Conservation (phyloP, 2,329 filamentous ascomycete genomes). For the Colletotrichum sp. region DNA sequence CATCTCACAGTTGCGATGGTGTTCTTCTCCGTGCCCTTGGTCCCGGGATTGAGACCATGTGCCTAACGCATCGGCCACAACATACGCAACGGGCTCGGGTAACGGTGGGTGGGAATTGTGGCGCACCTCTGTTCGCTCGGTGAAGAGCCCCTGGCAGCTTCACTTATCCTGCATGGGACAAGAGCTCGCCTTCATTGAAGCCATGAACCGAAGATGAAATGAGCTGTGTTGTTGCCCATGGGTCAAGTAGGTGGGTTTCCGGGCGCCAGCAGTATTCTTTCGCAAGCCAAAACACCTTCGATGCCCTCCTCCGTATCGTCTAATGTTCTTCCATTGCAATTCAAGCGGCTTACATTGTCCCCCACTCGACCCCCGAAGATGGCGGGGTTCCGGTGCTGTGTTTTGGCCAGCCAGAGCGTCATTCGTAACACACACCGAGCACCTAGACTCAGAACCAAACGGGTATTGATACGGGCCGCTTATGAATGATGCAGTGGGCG, state of each 20-base stretch:
- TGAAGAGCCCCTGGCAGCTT: background rate
- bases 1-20: background rate
- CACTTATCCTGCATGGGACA: background rate
- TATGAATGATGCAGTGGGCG: background rate
- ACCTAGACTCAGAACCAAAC: background rate
- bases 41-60: background rate
- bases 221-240: background rate
- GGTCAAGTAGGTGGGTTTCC: background rate
- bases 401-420: background rate
- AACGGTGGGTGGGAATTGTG: background rate
- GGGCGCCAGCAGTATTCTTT: background rate
- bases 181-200: background rate
- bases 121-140: background rate
- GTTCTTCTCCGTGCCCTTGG: background rate
- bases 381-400: background rate
- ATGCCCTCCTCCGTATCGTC: background rate
- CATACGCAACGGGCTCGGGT: background rate
- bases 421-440: background rate
- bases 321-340: background rate
- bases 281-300: background rate
- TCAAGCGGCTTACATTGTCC: background rate
- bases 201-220: background rate
- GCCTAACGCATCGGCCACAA: background rate
- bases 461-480: background rate
- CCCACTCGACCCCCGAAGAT: background rate